Evolutionary conservation across 805 yeast genomes (phyloP).

Genomic region (Brettanomyces anomalus): DNA sequence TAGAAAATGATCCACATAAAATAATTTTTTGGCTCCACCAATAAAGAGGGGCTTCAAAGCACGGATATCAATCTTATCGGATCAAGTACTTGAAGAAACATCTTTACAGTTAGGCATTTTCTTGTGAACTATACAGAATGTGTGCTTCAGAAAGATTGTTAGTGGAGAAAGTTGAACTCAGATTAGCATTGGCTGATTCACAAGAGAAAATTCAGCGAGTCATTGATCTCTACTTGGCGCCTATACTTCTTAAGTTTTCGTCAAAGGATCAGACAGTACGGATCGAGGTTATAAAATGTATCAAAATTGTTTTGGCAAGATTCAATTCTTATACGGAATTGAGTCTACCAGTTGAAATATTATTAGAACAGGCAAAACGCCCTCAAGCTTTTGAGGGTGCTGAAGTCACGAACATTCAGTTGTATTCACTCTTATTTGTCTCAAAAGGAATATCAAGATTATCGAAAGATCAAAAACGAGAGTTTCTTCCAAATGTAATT

Average conservation of each 20-base stretch:
- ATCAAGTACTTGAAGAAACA: no score
- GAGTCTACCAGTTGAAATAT: conserved; percentile 54
- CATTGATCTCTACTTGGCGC: conserved; percentile 58
- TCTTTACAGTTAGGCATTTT: no score
- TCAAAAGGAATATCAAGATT: conserved; percentile 61
- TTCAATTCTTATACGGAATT: conserved; percentile 45
- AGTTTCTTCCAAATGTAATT: conserved; percentile 39
- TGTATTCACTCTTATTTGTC: conserved; percentile 57
- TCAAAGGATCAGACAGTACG: conserved; percentile 64
- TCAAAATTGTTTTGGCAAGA: conserved; percentile 61
- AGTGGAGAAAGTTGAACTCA: conserved; percentile 71
- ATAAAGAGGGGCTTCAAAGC: no score
- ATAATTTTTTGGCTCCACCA: no score
- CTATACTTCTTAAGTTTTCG: conserved; percentile 68
- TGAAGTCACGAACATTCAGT: conserved; percentile 43
- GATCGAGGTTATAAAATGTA: conserved; percentile 48
- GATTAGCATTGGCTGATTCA: conserved; percentile 67
- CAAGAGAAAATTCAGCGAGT: conserved; percentile 55
- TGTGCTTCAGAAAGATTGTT: conserved; percentile 43
- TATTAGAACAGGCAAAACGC: conserved; percentile 52
- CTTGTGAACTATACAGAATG: no score
- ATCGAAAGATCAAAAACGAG: conserved; percentile 25
- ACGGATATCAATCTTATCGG: no score
- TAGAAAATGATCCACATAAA: no score
- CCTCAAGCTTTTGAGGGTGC: conserved; percentile 37